Conservation (phyloP, 2,329 filamentous ascomycete species). For the Talaromyces sp. region DNA sequence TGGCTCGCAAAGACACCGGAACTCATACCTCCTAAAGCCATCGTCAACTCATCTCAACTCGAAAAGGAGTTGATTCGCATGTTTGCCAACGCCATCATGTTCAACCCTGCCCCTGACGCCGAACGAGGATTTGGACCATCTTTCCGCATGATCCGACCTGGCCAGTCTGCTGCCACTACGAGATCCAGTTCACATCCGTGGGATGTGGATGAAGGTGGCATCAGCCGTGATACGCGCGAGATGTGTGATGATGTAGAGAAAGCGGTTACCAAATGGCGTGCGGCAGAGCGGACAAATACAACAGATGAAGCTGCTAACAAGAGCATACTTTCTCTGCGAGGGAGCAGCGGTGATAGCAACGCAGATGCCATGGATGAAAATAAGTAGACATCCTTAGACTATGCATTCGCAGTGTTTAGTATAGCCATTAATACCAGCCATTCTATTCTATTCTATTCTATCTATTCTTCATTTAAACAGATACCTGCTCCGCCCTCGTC, state of each 20-base stretch:
- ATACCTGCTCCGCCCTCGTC: slow-evolving; percentile 53
- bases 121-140: slow-evolving; percentile 67
- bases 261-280: slow-evolving; percentile 71
- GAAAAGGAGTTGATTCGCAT: slow-evolving; percentile 93
- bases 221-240: slow-evolving; percentile 81
- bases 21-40: slow-evolving; percentile 78
- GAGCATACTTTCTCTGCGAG: slow-evolving; percentile 37
- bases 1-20: slow-evolving; percentile 64
- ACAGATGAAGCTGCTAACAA: slow-evolving; percentile 41
- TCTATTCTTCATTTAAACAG: not conserved
- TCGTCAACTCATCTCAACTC: slow-evolving; percentile 89
- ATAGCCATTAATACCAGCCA: not conserved
- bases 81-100: slow-evolving; percentile 99
- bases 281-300: slow-evolving; percentile 56
- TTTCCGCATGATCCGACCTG: slow-evolving; percentile 54
- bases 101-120: slow-evolving; percentile 78
- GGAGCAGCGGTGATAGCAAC: slow-evolving; percentile 40
- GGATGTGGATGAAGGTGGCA: slow-evolving; percentile 74
- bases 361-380: slow-evolving; percentile 37
- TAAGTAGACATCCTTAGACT: slow-evolving; percentile 28
- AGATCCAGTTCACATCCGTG: slow-evolving; percentile 54
- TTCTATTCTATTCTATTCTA: not conserved
- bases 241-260: slow-evolving; percentile 89
- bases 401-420: not conserved
- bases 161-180: slow-evolving; percentile 25